phyloP scores from a whole-genome alignment of 805 yeast genomes.

The Metschnikowia proteae region DNA sequence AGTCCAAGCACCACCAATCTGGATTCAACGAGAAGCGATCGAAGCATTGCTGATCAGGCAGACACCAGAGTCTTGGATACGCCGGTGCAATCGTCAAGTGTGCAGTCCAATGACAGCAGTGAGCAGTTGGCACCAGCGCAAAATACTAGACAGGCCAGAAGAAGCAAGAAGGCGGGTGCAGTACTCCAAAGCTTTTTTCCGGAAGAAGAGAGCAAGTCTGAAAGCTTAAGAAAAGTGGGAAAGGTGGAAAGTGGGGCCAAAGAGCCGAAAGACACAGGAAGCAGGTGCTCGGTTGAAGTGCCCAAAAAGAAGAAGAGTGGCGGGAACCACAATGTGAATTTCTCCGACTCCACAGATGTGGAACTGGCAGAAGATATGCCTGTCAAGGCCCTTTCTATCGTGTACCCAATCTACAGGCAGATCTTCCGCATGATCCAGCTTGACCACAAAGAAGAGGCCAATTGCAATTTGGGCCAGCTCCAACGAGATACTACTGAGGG shows the following conservation, averaged over 20 bases:
- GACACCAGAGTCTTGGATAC: background rate
- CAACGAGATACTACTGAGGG: constrained; percentile 7
- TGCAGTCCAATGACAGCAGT: background rate
- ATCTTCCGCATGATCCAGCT: constrained; percentile 4
- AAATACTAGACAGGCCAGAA: background rate
- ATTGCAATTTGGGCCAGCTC: constrained; percentile 1
- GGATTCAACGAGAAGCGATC: background rate
- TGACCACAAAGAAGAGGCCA: constrained; percentile 1
- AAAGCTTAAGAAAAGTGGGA: background rate
- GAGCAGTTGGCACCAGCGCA: background rate
- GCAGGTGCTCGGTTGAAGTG: background rate
- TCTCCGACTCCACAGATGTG: constrained; percentile 14
- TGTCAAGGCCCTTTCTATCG: background rate
- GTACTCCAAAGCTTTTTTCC: constrained; percentile 2
- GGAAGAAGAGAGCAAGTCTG: background rate
- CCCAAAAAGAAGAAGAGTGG: background rate
- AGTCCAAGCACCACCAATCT: background rate
- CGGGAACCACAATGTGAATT: constrained; percentile 4
- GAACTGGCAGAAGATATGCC: constrained; percentile 8
- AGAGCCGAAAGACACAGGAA: background rate
- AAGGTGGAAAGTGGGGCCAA: background rate
- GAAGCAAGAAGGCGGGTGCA: background rate
- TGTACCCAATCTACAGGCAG: constrained; percentile 8
- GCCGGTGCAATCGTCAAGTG: background rate
- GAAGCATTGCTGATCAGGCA: background rate